Evolutionary conservation across 2,329 filamentous ascomycete species (phyloP), one percentile per base, ranked within the genome.

Genomic region (Incumbomyces lentus): DNA sequence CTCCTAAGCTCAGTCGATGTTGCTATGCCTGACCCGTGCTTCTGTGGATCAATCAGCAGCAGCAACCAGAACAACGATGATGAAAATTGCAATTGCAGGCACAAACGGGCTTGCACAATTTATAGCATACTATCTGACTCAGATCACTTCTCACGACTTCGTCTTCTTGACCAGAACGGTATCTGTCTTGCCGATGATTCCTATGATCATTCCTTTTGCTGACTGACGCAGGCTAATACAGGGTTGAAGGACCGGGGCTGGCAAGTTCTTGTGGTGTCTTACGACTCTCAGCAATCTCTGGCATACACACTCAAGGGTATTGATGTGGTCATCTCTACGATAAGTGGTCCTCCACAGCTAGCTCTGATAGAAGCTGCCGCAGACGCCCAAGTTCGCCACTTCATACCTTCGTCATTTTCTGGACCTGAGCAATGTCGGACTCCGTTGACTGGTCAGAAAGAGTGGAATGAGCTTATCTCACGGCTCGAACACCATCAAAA

Each of bases 321-420:
- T 35, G 81, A 88, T 61, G 74, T 85, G 10, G 76, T 87, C 55
- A 83, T 88, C 47, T 88, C 83, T 1, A 88, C 83, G 1, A 77
- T 88, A 40, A 75, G 75, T 1, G 82, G 81, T 3, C 66, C 64
- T 14, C 70, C 79, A 26, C 84, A 88, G 59, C 70, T 86, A 37
- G 77, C 78, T 50, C 73, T 88, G 29, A 86, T 88, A 61, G 78
- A 83, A 55, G 83, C 84, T 1, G 82, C 84, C 1, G 75, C 79
- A 13, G 68, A 72, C 42, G 76, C 74, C 14, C 71, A 76, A 14
- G 83, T 88, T 1, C 73, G 75, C 13, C 73, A 78, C 31, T 88
- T 88, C 58, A 79, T 85, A 2, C 83, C 84, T 1, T 82, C 83
- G 6, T 84, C 87, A 56, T 88, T 87, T 55, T 82, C 86, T 64